Percentiles rank a stretch among this genome's conserved stretches.
Conservation (phyloP, 148 eudicot genomes). For the Suaeda aralocaspica region DNA sequence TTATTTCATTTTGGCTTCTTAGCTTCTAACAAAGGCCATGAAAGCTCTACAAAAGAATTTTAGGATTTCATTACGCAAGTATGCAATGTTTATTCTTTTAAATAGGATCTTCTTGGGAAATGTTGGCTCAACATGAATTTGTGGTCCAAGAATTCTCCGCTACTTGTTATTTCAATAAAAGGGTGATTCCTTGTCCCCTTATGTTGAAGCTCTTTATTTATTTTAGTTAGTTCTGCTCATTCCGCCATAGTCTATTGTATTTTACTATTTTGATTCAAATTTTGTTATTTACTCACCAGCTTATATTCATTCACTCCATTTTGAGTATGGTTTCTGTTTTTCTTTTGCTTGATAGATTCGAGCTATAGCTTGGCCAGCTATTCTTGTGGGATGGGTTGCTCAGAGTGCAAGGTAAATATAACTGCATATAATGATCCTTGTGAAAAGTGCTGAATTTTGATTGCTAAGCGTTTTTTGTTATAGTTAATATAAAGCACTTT, state of each 20-base stretch:
- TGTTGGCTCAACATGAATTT: not conserved
- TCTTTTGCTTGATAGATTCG: conserved; percentile 54
- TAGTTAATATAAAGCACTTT: not conserved
- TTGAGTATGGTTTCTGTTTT: conserved; percentile 7
- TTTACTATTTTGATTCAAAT: not conserved
- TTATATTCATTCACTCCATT: not conserved
- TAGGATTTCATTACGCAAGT: not conserved
- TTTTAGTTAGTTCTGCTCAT: not conserved
- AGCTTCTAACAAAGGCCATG: not conserved
- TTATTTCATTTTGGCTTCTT: not conserved
- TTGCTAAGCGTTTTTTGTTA: not conserved
- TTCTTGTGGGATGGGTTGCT: conserved; percentile 96
- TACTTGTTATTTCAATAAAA: not conserved
- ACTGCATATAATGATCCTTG: not conserved
- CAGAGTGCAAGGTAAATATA: conserved; percentile 85
- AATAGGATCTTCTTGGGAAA: not conserved
- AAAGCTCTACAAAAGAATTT: not conserved
- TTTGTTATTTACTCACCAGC: not conserved
- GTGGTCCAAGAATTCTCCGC: not conserved
- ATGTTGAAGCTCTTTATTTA: not conserved
- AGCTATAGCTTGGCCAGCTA: conserved; percentile 98
- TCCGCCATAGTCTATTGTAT: not conserved
- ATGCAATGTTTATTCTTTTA: not conserved
- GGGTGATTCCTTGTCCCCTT: not conserved
- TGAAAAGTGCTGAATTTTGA: not conserved